Base-by-base conservation (phyloP, 1,139 yeast genomes). In the Kodamaea alishanica region DNA sequence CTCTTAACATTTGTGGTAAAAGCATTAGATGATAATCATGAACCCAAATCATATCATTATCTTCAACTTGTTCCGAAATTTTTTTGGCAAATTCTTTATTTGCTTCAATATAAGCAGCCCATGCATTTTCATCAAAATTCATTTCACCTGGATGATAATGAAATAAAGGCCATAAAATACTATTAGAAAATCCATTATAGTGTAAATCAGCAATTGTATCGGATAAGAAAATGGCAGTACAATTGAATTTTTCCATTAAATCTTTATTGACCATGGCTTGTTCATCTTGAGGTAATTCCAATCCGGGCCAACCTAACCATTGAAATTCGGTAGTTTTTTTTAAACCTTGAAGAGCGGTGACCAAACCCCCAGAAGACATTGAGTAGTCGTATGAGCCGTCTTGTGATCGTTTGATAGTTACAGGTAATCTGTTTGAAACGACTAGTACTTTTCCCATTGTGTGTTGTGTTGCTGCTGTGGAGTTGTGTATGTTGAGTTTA, bases 111-210 rank as follows among this genome's bases (percentile, higher is more conserved):
- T 94, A 94, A 2, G 97, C 97, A 36, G 92, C 92, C 98, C 98
- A 94, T 3, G 97, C 96, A 47, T 81, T 81, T 60, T 94, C 98
- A 61, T 94, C 98, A 58, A 94, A 94, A 59, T 87, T 89, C 86
- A 94, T 94, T 64, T 94, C 99, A 45, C 98, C 98, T 0, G 99
- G 98, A 58, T 94, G 98, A 63, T 94, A 94, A 61, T 94, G 99
- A 68, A 94, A 94, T 45, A 94, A 66, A 1, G 99, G 99, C 99
- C 99, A 94, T 47, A 94, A 69, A 47, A 94, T 94, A 26, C 80
- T 73, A 63, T 92, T 94, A 44, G 90, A 81, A 61, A 94, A 94
- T 33, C 98, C 98, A 60, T 94, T 94, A 66, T 94, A 94, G 65
- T 92, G 97, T 51, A 92, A 72, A 54, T 92, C 98, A 1, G 98